Conservation (phyloP, 176 grass and related monocot species). For the Raddia guianensis region DNA sequence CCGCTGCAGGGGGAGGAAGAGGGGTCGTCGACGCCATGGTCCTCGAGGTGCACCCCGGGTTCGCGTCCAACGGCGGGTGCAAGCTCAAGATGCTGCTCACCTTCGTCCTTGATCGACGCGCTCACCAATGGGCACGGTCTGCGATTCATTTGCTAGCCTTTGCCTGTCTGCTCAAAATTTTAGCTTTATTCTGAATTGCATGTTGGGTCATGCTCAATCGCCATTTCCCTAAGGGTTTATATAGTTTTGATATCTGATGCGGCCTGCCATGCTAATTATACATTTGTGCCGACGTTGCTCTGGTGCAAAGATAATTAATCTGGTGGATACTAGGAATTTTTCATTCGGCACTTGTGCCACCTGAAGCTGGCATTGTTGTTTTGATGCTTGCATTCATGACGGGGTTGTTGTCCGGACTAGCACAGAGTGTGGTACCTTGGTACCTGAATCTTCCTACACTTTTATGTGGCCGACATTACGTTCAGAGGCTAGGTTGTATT, state of each 20-base stretch:
- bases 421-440: conserved; percentile 41
- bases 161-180: neutral
- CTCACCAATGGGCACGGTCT: conserved; percentile 62
- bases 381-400: conserved; percentile 63
- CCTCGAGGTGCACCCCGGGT: conserved; percentile 79
- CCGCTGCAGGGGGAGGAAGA: too few species aligned
- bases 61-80: conserved; percentile 76
- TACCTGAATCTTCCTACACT: conserved; percentile 55
- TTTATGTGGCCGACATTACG: conserved; percentile 40
- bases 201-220: conserved; percentile 47
- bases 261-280: conserved; percentile 6
- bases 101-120: conserved; percentile 46
- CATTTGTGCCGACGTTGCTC: conserved; percentile 31
- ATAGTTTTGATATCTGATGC: conserved; percentile 26
- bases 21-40: conserved; percentile 73
- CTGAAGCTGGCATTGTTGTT: conserved; percentile 42
- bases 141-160: neutral
- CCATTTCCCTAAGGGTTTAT: conserved; percentile 18
- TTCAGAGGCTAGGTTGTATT: conserved; percentile 63
- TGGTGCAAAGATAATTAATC: conserved; percentile 44
- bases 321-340: conserved; percentile 44
- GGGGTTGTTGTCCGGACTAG: conserved; percentile 41
- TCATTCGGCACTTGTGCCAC: conserved; percentile 45
- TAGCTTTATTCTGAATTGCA: neutral
- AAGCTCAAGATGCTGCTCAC: conserved; percentile 92